Evolutionary conservation across 2,329 filamentous ascomycete species (phyloP), one percentile per base, ranked within the genome.

Genomic region (Aspergillus piperis): DNA sequence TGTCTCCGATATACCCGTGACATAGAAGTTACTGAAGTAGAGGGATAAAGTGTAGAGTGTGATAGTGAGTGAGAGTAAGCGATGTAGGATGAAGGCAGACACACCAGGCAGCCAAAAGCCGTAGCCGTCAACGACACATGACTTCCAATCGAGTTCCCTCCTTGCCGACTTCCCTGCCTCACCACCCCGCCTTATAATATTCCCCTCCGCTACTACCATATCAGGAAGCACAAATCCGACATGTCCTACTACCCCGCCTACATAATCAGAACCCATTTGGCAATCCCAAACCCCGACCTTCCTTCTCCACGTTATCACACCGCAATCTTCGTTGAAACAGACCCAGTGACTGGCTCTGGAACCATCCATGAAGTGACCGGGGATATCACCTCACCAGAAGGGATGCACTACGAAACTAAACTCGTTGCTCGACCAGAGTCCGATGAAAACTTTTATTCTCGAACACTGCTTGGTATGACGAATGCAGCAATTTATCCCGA

Each of bases 281-380:
- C 56, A 10, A 32, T 64, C 0, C 55, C 61, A 38, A 58, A 63
- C 38, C 61, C 63, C 19, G 63, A 63, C n/a, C 13, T 51, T 3
- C 38, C 55, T 10, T 54, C 25, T n/a, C 44, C 56, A 3, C 41
- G 61, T 15, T 59, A 59, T 21, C 61, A 65, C 42, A 60, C 52
- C 3, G 48, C 44, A 15, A 57, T 65, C 5, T 60, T 65, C 49
- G 58, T 64, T 27, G n/a, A 54, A 27, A 63, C 55, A 25, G 32
- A 36, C 1, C 4, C n/a, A 15, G 42, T 59, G 42, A 39, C 38
- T 17, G 50, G 42, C 36, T 23, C 41, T 2, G 62, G 61, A 7
- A 30, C 21, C 5, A 25, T 59, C 2, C 58, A 64, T 23, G 51
- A 64, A 44, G 61, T 60, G 21, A 63, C 52, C 8, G 63, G 63